Evolutionary conservation across 1,284 basidiomycete genomes (phyloP).

Genomic region (Hemileia vastatrix): DNA sequence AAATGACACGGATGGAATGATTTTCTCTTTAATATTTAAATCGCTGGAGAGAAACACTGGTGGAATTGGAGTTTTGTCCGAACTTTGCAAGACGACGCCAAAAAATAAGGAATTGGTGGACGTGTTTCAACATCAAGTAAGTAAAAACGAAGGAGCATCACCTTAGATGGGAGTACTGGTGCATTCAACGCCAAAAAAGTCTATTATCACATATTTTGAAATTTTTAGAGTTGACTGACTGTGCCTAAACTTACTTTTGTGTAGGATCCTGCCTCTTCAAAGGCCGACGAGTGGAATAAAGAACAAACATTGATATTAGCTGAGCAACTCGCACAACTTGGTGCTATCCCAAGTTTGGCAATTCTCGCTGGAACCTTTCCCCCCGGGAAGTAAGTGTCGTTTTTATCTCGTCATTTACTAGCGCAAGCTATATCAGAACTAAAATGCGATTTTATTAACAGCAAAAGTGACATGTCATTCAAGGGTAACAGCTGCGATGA

Average conservation of each 20-base stretch:
- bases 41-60: conserved; percentile 61
- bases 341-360: neutral
- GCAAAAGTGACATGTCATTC: no score
- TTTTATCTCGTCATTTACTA: neutral
- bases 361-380: conserved; percentile 5
- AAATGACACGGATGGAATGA: conserved; percentile 53
- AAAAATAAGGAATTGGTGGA: conserved; percentile 9
- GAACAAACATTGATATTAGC: conserved; percentile 6
- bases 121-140: conserved; percentile 13
- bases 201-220: no score
- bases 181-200: no score
- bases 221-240: neutral
- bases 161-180: neutral
- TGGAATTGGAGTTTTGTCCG: conserved; percentile 47
- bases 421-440: no score
- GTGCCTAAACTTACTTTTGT: neutral
- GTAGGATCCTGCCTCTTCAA: conserved; percentile 9
- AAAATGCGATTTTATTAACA: no score
- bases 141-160: neutral
- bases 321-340: conserved; percentile 2
- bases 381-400: conserved; percentile 8
- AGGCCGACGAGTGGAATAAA: conserved; percentile 5
- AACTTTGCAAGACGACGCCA: conserved; percentile 1
- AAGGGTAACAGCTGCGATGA: conserved; percentile 7
- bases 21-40: conserved; percentile 56